phyloP scores from a whole-genome alignment of 257 asterid genomes.

The Scutellaria barbata region DNA sequence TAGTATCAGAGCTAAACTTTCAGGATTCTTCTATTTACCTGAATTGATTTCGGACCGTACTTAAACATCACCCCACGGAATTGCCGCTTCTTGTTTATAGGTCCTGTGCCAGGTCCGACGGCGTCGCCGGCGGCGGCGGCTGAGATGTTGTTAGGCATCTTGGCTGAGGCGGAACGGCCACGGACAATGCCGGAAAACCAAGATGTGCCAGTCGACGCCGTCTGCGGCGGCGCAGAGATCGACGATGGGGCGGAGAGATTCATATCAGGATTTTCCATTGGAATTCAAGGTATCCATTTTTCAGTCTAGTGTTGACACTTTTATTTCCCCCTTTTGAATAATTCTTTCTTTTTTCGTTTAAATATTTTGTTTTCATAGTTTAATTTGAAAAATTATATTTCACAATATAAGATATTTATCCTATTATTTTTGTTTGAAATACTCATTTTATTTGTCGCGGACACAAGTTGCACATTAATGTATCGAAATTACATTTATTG shows the following conservation, averaged over 20 bases:
- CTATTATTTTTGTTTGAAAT: too few species aligned
- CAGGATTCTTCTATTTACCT: slow-evolving; percentile 48
- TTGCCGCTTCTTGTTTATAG: slow-evolving; percentile 73
- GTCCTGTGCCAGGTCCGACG: slow-evolving; percentile 55
- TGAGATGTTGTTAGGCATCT: slow-evolving; percentile 48
- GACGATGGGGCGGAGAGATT: slow-evolving; percentile 63
- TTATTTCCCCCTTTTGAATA: slow-evolving; percentile 26
- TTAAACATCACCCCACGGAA: slow-evolving; percentile 85
- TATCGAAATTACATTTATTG: too few species aligned
- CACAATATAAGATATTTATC: too few species aligned
- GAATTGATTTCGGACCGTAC: slow-evolving; percentile 79
- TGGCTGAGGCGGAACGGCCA: slow-evolving; percentile 62
- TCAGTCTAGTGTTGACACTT: slow-evolving; percentile 22
- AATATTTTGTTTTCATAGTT: background rate
- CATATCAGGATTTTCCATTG: slow-evolving; percentile 56
- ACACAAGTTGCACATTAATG: too few species aligned
- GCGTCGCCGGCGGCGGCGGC: slow-evolving; percentile 40
- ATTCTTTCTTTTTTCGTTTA: background rate
- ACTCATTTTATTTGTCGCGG: too few species aligned
- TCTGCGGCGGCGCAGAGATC: slow-evolving; percentile 47
- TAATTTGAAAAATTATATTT: too few species aligned
- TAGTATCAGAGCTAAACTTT: slow-evolving; percentile 20
- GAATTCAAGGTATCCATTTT: slow-evolving; percentile 34
- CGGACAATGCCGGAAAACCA: slow-evolving; percentile 93
- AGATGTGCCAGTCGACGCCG: slow-evolving; percentile 56